These are phyloP conservation scores for Colletotrichum spinosum DNA, from an alignment of 2,329 filamentous ascomycete genomes.

Conservation along the genomic window DNA sequence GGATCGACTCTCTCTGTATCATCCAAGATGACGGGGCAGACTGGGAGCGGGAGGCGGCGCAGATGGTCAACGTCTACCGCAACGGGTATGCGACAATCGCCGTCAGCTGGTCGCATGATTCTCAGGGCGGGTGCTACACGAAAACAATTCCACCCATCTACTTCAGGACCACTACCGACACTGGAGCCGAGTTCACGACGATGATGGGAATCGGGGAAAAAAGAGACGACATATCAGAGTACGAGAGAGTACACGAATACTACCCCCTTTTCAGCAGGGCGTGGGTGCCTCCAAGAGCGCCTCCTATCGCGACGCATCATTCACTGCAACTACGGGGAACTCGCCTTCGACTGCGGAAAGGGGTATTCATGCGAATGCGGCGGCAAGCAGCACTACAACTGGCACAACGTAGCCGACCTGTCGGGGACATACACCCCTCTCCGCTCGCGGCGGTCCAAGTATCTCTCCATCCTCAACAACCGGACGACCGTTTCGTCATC, in stretches of 20 bases:
- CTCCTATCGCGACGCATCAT: constrained; percentile 19
- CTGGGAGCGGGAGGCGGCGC: constrained; percentile 12
- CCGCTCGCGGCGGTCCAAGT: constrained; percentile 8
- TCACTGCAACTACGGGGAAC: constrained; percentile 21
- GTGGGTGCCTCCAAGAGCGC: constrained; percentile 24
- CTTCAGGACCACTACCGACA: neutral
- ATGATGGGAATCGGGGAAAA: constrained; percentile 1
- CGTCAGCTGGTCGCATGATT: constrained; percentile 17
- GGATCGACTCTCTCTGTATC: neutral
- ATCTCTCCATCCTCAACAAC: constrained; percentile 1
- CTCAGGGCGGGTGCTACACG: constrained; percentile 4
- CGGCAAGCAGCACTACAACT: constrained; percentile 10
- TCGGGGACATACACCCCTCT: constrained; percentile 1
- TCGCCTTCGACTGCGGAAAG: constrained; percentile 8
- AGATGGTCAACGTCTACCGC: constrained; percentile 13
- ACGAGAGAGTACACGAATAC: neutral
- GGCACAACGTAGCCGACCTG: constrained; percentile 7
- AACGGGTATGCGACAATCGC: constrained; percentile 11
- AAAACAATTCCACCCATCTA: neutral
- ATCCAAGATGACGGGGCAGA: neutral
- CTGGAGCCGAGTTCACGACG: neutral
- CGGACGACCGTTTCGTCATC: neutral
- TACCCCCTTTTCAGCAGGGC: constrained; percentile 10
- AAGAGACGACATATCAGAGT: constrained; percentile 5
- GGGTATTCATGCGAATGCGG: constrained; percentile 4